phyloP scores from a whole-genome alignment of 2,329 filamentous ascomycete genomes.

The Penicillium concentricum region DNA sequence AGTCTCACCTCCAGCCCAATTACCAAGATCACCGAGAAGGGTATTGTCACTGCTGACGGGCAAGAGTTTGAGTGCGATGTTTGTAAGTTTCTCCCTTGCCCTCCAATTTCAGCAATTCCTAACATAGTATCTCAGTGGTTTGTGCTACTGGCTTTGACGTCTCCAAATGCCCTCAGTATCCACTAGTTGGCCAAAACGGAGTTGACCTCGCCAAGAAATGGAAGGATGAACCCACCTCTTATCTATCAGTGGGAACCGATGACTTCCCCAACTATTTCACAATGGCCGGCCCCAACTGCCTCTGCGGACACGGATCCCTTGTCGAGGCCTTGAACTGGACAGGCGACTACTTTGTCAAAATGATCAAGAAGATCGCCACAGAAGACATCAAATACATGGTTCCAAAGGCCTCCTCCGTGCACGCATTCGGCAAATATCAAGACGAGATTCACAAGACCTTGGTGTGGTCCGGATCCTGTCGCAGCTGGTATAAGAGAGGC shows the following conservation, averaged over 20 bases:
- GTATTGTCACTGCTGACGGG: slow-evolving; percentile 18
- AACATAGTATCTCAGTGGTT: slow-evolving; percentile 9
- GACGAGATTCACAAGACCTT: slow-evolving; percentile 48
- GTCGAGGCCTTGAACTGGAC: slow-evolving; percentile 25
- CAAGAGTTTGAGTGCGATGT: slow-evolving; percentile 14
- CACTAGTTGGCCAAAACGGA: slow-evolving; percentile 31
- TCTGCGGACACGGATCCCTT: slow-evolving; percentile 30
- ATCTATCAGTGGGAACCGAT: slow-evolving; percentile 25
- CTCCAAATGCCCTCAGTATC: slow-evolving; percentile 36
- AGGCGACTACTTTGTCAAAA: slow-evolving; percentile 32
- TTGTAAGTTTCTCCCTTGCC: background rate
- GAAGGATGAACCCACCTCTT: slow-evolving; percentile 24
- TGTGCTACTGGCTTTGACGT: slow-evolving; percentile 46
- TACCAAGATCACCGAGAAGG: slow-evolving; percentile 14
- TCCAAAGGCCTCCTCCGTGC: slow-evolving; percentile 37
- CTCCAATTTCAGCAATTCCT: background rate
- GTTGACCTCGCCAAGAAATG: slow-evolving; percentile 27
- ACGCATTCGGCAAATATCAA: slow-evolving; percentile 50
- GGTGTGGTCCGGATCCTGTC: slow-evolving; percentile 39
- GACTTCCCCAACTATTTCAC: slow-evolving; percentile 36
- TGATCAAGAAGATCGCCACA: slow-evolving; percentile 31
- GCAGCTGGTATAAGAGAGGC: slow-evolving; percentile 55
- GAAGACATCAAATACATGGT: slow-evolving; percentile 34
- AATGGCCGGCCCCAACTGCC: slow-evolving; percentile 31
- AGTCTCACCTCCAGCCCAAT: background rate